Evolutionary conservation across 345 rosid species (phyloP).

Genomic region (Salix exigua): DNA sequence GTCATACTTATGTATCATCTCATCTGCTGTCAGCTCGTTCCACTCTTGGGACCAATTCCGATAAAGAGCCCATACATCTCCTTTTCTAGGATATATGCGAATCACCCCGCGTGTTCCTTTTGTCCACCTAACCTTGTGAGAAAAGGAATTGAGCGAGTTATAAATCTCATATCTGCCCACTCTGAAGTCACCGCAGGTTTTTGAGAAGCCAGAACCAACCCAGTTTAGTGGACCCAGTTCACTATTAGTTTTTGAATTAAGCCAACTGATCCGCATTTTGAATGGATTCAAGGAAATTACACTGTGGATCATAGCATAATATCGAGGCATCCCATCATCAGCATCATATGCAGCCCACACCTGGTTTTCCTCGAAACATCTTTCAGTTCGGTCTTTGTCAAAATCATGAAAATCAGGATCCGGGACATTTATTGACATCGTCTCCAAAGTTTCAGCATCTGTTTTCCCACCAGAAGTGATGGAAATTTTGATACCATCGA

Average conservation of each 20-base stretch:
- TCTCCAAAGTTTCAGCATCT: conserved; percentile 31
- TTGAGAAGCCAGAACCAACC: conserved; percentile 24
- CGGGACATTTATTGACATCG: conserved; percentile 14
- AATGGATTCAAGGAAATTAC: conserved; percentile 18
- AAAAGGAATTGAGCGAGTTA: conserved; percentile 16
- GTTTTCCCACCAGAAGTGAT: conserved; percentile 18
- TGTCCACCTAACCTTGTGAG: conserved; percentile 24
- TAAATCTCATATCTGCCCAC: conserved; percentile 13
- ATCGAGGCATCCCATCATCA: conserved; percentile 27
- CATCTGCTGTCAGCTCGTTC: conserved; percentile 23
- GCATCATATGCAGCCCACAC: conserved; percentile 26
- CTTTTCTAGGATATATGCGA: conserved; percentile 17
- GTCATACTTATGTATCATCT: conserved; percentile 26
- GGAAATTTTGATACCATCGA: conserved; percentile 4
- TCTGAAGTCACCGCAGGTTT: conserved; percentile 24
- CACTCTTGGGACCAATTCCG: conserved; percentile 27
- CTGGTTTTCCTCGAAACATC: conserved; percentile 20
- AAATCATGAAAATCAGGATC: conserved; percentile 28
- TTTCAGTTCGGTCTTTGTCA: conserved; percentile 20
- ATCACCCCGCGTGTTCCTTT: conserved; percentile 16
- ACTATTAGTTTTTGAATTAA: conserved; percentile 16
- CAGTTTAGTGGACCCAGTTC: conserved; percentile 19
- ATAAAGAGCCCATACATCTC: conserved; percentile 29
- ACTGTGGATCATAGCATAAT: conserved; percentile 16
- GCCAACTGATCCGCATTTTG: conserved; percentile 23